Conservation (phyloP, 257 asterid species). For the Nicotiana paniculata region DNA sequence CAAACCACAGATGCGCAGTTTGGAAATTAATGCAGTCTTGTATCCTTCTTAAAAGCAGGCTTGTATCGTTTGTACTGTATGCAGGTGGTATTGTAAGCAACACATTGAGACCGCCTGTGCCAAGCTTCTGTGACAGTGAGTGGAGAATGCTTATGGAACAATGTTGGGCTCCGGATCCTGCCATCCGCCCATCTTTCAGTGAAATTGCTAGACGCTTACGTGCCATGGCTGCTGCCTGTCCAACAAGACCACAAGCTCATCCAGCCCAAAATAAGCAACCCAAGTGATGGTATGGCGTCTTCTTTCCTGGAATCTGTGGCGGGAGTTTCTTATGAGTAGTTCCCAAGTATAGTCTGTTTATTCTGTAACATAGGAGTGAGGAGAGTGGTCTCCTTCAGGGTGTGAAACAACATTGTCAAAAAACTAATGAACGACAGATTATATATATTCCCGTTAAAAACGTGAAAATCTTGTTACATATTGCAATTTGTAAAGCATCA, state of each 20-base stretch:
- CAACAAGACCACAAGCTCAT: neutral
- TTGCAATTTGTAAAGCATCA: neutral
- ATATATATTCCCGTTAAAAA: neutral
- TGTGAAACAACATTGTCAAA: neutral
- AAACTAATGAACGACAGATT: neutral
- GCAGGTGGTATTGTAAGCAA: slow-evolving; percentile 16
- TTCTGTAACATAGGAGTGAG: neutral
- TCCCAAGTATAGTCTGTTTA: neutral
- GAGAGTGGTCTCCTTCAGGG: neutral
- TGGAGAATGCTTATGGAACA: slow-evolving; percentile 14
- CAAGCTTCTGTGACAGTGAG: slow-evolving; percentile 10
- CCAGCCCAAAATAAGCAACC: neutral
- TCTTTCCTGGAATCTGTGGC: neutral
- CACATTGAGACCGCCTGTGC: slow-evolving; percentile 14
- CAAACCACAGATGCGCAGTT: neutral
- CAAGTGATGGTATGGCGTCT: neutral
- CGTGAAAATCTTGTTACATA: neutral
- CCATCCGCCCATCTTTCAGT: slow-evolving; percentile 15
- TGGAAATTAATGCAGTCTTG: neutral
- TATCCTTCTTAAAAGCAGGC: neutral
- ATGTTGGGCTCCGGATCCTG: slow-evolving; percentile 21
- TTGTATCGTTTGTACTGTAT: neutral
- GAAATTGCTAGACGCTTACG: slow-evolving; percentile 14
- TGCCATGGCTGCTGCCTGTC: slow-evolving; percentile 11
- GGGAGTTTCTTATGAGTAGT: neutral